Percentiles rank a stretch among this genome's conserved stretches.
phyloP scores from a whole-genome alignment of 2,329 filamentous ascomycete genomes.

The Periconia sp. region DNA sequence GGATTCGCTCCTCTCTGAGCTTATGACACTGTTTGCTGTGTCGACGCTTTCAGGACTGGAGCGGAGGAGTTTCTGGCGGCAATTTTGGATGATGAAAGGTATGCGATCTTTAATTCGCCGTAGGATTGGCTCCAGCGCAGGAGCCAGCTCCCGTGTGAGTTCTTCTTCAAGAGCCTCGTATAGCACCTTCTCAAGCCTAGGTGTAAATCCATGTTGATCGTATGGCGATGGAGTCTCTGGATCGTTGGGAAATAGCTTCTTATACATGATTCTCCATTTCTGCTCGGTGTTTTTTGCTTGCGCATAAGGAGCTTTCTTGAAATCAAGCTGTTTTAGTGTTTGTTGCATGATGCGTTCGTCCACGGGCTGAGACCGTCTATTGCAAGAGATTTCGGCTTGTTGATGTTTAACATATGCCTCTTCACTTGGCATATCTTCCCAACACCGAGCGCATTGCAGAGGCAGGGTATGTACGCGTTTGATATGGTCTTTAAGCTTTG shows the following conservation, averaged over 20 bases:
- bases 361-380: constrained; percentile 4
- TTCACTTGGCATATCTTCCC: constrained; percentile 7
- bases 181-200: constrained; percentile 7
- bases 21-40: neutral
- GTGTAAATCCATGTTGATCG: constrained; percentile 10
- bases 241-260: constrained; percentile 11
- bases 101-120: constrained; percentile 9
- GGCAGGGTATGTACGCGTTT: constrained; percentile 17
- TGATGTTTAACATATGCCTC: constrained; percentile 6
- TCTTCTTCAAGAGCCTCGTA: constrained; percentile 13
- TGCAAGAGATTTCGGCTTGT: constrained; percentile 2
- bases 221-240: constrained; percentile 13
- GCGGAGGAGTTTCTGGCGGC: constrained; percentile 4
- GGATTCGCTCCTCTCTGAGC: neutral
- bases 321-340: constrained; percentile 6
- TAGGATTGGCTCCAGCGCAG: constrained; percentile 7
- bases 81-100: constrained; percentile 11
- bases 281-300: constrained; percentile 10
- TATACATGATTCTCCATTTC: constrained; percentile 16
- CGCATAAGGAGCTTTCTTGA: constrained; percentile 14
- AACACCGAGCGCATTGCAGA: constrained; percentile 11
- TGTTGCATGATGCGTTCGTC: constrained; percentile 12
- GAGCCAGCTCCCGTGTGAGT: constrained; percentile 11
- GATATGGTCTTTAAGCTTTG: constrained; percentile 17
- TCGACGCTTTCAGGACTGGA: neutral